These are phyloP conservation scores for Aspergillus neotritici DNA, from an alignment of 2,329 filamentous ascomycete genomes.

Conservation along the genomic window DNA sequence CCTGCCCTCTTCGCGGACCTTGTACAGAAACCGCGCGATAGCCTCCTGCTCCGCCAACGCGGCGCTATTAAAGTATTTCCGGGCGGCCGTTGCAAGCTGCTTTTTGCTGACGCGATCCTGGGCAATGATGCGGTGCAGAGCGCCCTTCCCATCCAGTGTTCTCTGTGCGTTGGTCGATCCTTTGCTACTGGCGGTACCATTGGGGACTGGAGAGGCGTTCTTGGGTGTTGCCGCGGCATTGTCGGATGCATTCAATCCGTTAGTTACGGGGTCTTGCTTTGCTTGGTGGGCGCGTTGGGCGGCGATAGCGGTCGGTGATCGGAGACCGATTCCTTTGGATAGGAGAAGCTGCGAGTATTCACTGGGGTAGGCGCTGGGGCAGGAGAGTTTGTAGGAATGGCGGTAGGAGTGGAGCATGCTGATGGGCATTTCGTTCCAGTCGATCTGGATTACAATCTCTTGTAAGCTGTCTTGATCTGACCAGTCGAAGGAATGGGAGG, in stretches of 20 bases:
- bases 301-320: conserved; percentile 41
- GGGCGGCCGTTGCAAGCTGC: conserved; percentile 38
- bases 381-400: conserved; percentile 42
- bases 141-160: conserved; percentile 12
- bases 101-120: conserved; percentile 40
- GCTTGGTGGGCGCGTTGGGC: conserved; percentile 19
- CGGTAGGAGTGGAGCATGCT: conserved; percentile 46
- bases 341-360: conserved; percentile 45
- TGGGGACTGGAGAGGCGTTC: conserved; percentile 3
- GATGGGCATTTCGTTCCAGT: conserved; percentile 40
- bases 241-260: conserved; percentile 8
- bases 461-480: too few species aligned
- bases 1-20: conserved; percentile 42
- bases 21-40: conserved; percentile 45
- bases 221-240: neutral
- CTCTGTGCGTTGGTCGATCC: conserved; percentile 5
- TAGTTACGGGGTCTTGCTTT: conserved; percentile 10
- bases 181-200: conserved; percentile 9
- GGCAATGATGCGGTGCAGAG: conserved; percentile 26
- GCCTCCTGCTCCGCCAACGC: conserved; percentile 44
- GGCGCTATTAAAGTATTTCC: conserved; percentile 45
- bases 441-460: too few species aligned
- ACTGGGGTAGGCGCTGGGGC: conserved; percentile 40
- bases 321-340: conserved; percentile 40
- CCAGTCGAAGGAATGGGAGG: conserved; percentile 1